phyloP scores from a whole-genome alignment of 2,329 filamentous ascomycete species.

The Fusarium protoensiforme region DNA sequence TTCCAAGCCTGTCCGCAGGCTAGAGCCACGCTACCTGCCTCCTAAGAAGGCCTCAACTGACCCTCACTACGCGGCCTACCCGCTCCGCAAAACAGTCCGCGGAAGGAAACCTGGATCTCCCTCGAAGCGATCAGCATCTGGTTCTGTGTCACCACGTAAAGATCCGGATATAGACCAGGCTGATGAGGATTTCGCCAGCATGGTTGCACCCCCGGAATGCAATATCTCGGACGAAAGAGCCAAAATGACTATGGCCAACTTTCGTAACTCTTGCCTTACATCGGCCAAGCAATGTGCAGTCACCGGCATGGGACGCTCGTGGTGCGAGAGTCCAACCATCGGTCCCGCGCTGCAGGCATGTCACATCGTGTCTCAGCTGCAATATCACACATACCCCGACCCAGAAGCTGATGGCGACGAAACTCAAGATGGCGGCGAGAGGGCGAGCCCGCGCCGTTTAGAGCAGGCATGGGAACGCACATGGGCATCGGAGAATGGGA shows the following conservation, averaged over 20 bases:
- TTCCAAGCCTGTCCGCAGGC: background rate
- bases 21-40: constrained; percentile 6
- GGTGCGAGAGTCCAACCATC: background rate
- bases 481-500: background rate
- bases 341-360: background rate
- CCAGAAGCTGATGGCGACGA: background rate
- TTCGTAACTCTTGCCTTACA: background rate
- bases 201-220: background rate
- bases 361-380: background rate
- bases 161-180: background rate
- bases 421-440: background rate
- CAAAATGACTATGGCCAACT: background rate
- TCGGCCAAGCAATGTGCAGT: background rate
- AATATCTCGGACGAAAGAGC: background rate
- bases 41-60: background rate
- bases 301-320: background rate
- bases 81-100: background rate
- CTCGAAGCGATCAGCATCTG: constrained; percentile 4
- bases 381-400: background rate
- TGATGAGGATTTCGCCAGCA: background rate
- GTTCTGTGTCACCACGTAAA: constrained; percentile 2
- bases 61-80: background rate
- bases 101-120: background rate
- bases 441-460: background rate
- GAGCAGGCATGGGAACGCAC: background rate